Conservation (phyloP, 306 rosid genomes). For the Prunus mongolica region DNA sequence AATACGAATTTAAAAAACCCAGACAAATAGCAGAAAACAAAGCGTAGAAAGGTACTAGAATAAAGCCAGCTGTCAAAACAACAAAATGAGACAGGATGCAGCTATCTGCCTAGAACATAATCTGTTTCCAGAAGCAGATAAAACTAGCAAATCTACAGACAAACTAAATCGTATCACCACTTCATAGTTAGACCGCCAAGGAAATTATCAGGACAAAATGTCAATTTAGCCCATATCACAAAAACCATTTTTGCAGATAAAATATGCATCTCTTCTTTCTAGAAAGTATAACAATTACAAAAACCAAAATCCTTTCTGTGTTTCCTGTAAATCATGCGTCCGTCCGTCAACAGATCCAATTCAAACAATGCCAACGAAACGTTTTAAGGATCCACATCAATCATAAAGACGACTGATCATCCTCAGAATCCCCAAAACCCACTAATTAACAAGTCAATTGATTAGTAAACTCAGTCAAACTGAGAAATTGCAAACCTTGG, state of each 20-base stretch:
- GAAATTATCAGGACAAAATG: background rate
- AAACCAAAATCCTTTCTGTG: background rate
- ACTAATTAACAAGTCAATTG: background rate
- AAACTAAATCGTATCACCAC: background rate
- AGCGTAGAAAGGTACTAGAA: background rate
- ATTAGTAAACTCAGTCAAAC: background rate
- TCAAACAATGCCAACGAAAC: background rate
- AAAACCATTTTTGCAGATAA: background rate
- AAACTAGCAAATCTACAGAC: background rate
- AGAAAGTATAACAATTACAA: background rate
- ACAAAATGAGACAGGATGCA: background rate
- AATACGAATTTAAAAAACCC: background rate
- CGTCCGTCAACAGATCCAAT: slow-evolving; percentile 5
- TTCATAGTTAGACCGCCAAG: background rate
- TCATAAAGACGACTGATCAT: background rate
- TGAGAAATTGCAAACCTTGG: slow-evolving; percentile 49
- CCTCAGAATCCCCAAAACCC: background rate
- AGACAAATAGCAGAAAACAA: background rate
- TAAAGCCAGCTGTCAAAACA: background rate
- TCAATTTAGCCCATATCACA: background rate
- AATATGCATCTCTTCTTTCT: background rate
- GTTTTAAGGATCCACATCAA: background rate
- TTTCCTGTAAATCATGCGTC: background rate
- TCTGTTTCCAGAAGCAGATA: background rate
- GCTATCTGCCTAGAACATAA: background rate